These are phyloP conservation scores for Polychytrium aggregatum DNA, from an alignment of 192 early-diverging fungal species.

Conservation along the genomic window DNA sequence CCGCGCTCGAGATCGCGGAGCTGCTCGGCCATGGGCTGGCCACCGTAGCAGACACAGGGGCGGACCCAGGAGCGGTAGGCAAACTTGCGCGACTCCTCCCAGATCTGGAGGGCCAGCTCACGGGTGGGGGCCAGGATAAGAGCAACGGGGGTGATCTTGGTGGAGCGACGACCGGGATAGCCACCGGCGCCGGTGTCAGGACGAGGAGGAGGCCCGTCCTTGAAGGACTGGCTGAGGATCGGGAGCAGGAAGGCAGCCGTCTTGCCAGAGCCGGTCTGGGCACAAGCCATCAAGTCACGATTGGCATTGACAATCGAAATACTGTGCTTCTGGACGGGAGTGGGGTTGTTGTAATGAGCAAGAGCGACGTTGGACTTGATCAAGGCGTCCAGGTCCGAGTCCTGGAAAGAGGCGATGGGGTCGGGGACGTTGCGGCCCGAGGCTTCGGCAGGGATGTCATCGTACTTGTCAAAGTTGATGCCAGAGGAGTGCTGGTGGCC, in stretches of 20 bases:
- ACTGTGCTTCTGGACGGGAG: slow-evolving; percentile 73
- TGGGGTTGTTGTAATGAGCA: slow-evolving; percentile 76
- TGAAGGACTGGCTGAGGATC: slow-evolving; percentile 85
- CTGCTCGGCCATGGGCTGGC: slow-evolving; percentile 72
- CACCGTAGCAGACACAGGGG: slow-evolving; percentile 82
- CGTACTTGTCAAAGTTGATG: slow-evolving; percentile 99
- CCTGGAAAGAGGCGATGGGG: slow-evolving; percentile 51
- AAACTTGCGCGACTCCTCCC: slow-evolving; percentile 71
- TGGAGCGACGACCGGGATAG: slow-evolving; percentile 35
- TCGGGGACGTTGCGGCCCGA: slow-evolving; percentile 36
- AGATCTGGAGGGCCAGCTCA: slow-evolving; percentile 90
- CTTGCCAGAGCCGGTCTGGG: slow-evolving; percentile 85
- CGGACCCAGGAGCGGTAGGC: slow-evolving; percentile 62
- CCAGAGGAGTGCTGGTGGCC: slow-evolving; percentile 71
- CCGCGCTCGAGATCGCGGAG: slow-evolving; percentile 71
- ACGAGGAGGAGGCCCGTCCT: slow-evolving; percentile 46
- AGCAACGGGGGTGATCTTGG: slow-evolving; percentile 50
- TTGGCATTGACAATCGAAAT: slow-evolving; percentile 41
- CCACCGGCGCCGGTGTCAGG: no score
- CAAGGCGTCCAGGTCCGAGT: slow-evolving; percentile 69
- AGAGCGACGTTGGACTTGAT: slow-evolving; percentile 83
- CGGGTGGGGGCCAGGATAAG: slow-evolving; percentile 91
- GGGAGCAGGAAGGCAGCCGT: slow-evolving; percentile 97
- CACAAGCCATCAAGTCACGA: slow-evolving; percentile 98
- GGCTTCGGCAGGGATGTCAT: slow-evolving; percentile 96